These are phyloP conservation scores for Ascochyta clinopodiicola DNA, from an alignment of 2,329 filamentous ascomycete genomes.

Conservation along the genomic window DNA sequence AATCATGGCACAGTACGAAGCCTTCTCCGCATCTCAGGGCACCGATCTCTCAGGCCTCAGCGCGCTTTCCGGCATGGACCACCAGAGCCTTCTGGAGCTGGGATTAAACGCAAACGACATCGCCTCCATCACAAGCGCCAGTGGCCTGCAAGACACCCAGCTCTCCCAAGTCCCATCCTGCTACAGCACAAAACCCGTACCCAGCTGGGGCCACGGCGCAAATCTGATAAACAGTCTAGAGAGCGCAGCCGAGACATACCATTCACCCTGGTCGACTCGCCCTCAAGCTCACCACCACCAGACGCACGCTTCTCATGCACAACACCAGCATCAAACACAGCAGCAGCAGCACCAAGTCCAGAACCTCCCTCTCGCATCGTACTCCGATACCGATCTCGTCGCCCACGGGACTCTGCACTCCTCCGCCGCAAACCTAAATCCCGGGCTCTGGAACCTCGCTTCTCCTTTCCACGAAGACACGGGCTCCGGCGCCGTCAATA, in stretches of 20 bases:
- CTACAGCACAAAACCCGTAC: conserved; percentile 7
- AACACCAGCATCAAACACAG: neutral
- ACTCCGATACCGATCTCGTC: conserved; percentile 1
- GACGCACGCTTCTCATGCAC: neutral
- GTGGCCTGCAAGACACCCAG: conserved; percentile 6
- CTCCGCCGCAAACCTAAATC: conserved; percentile 8
- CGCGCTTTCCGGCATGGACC: conserved; percentile 28
- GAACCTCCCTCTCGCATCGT: neutral
- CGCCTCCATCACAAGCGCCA: conserved; percentile 13
- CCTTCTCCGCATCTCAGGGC: conserved; percentile 8
- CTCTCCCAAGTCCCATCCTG: conserved; percentile 1
- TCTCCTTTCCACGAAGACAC: conserved; percentile 35
- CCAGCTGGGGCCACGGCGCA: neutral
- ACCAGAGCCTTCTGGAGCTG: conserved; percentile 22
- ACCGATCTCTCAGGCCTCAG: conserved; percentile 13
- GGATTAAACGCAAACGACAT: conserved; percentile 22
- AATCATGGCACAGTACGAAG: conserved; percentile 34
- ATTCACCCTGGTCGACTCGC: neutral
- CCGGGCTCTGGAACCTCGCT: conserved; percentile 36
- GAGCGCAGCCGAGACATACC: neutral
- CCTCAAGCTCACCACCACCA: neutral
- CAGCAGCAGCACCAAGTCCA: neutral
- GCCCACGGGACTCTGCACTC: neutral
- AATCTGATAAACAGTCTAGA: conserved; percentile 2
- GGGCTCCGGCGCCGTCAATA: neutral